Conservation (phyloP, 2,329 filamentous ascomycete species). For the Zymoseptoria crescenta region DNA sequence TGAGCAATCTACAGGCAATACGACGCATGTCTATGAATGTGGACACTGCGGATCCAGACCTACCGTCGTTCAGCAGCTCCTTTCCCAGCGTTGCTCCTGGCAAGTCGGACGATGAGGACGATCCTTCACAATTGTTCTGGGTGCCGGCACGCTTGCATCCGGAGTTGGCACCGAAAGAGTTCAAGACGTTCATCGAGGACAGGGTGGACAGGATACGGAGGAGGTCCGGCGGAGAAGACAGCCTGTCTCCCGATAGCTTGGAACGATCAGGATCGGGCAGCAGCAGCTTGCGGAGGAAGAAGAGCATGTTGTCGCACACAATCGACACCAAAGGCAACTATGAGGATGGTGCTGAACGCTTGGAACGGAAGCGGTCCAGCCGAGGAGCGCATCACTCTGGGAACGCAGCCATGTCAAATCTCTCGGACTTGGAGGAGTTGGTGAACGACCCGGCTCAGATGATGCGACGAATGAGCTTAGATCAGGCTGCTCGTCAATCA, state of each 20-base stretch:
- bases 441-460: slow-evolving; percentile 70
- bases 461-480: slow-evolving; percentile 61
- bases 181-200: slow-evolving; percentile 93
- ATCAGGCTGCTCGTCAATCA: slow-evolving; percentile 31
- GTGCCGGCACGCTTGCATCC: slow-evolving; percentile 91
- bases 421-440: slow-evolving; percentile 66
- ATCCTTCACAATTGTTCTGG: slow-evolving; percentile 85
- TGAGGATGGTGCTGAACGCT: slow-evolving; percentile 71
- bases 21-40: slow-evolving; percentile 94
- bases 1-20: slow-evolving; percentile 85
- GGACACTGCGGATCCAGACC: slow-evolving; percentile 60
- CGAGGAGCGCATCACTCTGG: slow-evolving; percentile 34
- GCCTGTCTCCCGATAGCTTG: slow-evolving; percentile 52
- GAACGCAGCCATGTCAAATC: slow-evolving; percentile 54
- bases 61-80: slow-evolving; percentile 62
- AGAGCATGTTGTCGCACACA: slow-evolving; percentile 90
- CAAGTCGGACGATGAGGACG: slow-evolving; percentile 66
- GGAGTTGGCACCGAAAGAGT: slow-evolving; percentile 88
- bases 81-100: slow-evolving; percentile 54
- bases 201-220: slow-evolving; percentile 83
- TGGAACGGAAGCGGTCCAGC: slow-evolving; percentile 63
- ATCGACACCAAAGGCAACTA: slow-evolving; percentile 73
- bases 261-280: slow-evolving; percentile 49
- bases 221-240: slow-evolving; percentile 57
- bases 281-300: slow-evolving; percentile 69